Evolutionary conservation across 129 eudicot species (phyloP).

Genomic region (Centrapalus pauciflorus): DNA sequence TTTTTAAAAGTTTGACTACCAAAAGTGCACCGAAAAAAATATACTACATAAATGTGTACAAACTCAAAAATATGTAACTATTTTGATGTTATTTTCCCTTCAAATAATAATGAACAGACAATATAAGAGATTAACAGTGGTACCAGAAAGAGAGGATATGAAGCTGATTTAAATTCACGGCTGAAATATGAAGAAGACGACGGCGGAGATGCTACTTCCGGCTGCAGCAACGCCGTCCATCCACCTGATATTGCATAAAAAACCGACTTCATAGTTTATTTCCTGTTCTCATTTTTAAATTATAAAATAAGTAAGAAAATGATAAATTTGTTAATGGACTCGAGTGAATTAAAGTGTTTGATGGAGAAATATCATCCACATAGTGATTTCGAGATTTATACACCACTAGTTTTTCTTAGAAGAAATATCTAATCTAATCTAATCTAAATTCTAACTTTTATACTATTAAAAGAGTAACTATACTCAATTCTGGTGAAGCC

Average conservation of each 20-base stretch:
- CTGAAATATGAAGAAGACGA: constrained; percentile 10
- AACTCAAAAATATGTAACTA: no score
- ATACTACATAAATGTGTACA: no score
- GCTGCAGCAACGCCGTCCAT: neutral
- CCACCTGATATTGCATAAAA: neutral
- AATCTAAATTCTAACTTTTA: no score
- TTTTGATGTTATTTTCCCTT: no score
- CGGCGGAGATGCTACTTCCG: neutral
- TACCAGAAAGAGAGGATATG: neutral
- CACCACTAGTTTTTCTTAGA: constrained; percentile 2
- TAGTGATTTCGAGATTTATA: neutral
- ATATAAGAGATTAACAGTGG: neutral
- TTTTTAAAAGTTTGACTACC: no score
- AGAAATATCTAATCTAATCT: no score
- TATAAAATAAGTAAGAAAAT: neutral
- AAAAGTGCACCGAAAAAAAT: no score
- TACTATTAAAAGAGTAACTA: no score
- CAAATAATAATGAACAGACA: neutral
- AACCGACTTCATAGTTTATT: neutral
- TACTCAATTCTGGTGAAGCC: no score
- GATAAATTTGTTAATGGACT: no score
- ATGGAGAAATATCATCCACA: constrained; percentile 2
- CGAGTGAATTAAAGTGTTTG: no score
- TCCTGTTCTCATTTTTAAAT: neutral
- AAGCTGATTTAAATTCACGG: neutral